These are phyloP conservation scores for Aureobasidium sp. DNA, from an alignment of 2,329 filamentous ascomycete species.

Conservation along the genomic window DNA sequence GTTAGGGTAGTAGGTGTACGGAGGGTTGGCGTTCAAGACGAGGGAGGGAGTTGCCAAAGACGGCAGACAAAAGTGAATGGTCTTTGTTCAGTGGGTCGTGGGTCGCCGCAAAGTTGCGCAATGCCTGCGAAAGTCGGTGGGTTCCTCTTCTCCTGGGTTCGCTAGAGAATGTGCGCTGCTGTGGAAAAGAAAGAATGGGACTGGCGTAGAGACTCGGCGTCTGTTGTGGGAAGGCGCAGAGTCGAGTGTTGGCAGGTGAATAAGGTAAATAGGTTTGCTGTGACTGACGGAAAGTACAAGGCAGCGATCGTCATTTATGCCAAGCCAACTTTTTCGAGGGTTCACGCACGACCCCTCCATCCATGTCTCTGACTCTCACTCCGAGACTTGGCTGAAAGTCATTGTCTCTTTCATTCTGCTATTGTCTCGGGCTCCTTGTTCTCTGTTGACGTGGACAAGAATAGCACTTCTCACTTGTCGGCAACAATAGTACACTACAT, in stretches of 20 bases:
- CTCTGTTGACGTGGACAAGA: not conserved
- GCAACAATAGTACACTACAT: not conserved
- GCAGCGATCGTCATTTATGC: slow-evolving; percentile 3
- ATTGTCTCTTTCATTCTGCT: not conserved
- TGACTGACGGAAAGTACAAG: slow-evolving; percentile 4
- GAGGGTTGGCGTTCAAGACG: not conserved
- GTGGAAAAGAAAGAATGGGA: not conserved
- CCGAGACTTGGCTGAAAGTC: not conserved
- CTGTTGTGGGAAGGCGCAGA: not conserved
- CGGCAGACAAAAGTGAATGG: not conserved
- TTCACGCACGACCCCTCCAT: not conserved
- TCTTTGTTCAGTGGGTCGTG: slow-evolving; percentile 9
- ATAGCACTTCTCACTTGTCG: not conserved
- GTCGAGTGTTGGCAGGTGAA: not conserved
- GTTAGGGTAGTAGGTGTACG: not conserved
- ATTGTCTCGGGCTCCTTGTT: not conserved
- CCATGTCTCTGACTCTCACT: not conserved
- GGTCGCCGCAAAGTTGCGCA: not conserved
- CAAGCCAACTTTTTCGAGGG: not conserved
- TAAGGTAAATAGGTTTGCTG: not conserved
- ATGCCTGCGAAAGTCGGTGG: not conserved
- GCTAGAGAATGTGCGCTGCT: not conserved
- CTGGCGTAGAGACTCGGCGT: not conserved
- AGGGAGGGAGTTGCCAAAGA: slow-evolving; percentile 5
- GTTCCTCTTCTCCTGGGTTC: not conserved